Evolutionary conservation across 2,329 filamentous ascomycete genomes (phyloP).

Genomic region (Pseudopithomyces chartarum): DNA sequence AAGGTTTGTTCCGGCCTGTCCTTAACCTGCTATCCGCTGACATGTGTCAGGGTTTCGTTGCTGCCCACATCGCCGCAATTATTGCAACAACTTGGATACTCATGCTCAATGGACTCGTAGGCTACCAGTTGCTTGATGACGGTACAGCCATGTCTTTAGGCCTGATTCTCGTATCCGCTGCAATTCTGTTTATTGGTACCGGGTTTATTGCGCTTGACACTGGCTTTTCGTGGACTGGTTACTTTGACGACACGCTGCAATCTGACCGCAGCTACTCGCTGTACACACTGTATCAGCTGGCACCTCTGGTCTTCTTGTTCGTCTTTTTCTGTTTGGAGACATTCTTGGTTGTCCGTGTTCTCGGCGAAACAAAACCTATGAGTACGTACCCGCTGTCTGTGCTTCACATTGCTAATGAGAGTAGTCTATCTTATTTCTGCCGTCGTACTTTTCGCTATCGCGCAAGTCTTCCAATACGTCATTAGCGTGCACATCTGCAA

Average conservation of each 20-base stretch:
- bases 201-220: conserved; percentile 97
- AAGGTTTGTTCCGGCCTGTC: conserved; percentile 61
- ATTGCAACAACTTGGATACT: conserved; percentile 88
- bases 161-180: conserved; percentile 73
- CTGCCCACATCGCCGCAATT: conserved; percentile 88
- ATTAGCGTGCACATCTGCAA: conserved; percentile 89
- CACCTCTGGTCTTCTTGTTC: conserved; percentile 86
- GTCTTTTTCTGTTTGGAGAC: conserved; percentile 83
- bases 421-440: conserved; percentile 75
- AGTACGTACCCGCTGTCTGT: conserved; percentile 52
- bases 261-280: conserved; percentile 76
- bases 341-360: conserved; percentile 80
- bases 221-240: conserved; percentile 80
- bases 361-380: conserved; percentile 93
- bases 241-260: conserved; percentile 64
- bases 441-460: conserved; percentile 82
- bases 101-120: conserved; percentile 88
- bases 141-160: conserved; percentile 84
- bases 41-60: conserved; percentile 74
- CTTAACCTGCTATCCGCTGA: conserved; percentile 10
- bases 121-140: conserved; percentile 92
- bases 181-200: conserved; percentile 80
- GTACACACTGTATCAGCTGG: conserved; percentile 92
- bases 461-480: conserved; percentile 95
- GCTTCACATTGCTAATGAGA: conserved; percentile 25